phyloP scores from a whole-genome alignment of 2,329 filamentous ascomycete species.

The Juglanconis sp. region DNA sequence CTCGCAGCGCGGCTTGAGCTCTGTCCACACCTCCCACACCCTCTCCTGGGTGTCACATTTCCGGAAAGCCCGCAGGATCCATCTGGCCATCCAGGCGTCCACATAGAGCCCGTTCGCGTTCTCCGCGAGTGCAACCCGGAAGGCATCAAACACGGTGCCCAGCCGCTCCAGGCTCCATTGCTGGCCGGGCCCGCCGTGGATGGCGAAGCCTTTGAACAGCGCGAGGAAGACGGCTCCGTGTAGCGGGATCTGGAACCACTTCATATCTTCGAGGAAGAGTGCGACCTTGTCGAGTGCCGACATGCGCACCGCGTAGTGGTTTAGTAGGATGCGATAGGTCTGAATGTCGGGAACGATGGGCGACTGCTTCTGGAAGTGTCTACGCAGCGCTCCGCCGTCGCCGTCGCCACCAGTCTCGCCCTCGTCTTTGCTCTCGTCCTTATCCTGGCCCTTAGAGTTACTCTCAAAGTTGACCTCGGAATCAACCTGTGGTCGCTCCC shows the following conservation, averaged over 20 bases:
- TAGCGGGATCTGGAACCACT: constrained; percentile 60
- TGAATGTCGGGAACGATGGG: constrained; percentile 70
- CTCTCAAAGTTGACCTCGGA: not conserved
- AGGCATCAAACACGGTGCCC: constrained; percentile 62
- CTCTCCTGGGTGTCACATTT: constrained; percentile 51
- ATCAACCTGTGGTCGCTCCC: not conserved
- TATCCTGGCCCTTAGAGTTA: not conserved
- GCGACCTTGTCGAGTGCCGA: constrained; percentile 72
- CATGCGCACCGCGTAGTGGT: constrained; percentile 64
- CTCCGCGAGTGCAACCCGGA: constrained; percentile 53
- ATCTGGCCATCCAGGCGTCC: constrained; percentile 59
- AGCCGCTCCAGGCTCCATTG: constrained; percentile 73
- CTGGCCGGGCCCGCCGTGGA: constrained; percentile 65
- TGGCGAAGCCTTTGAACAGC: constrained; percentile 77
- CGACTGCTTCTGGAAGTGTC: constrained; percentile 56
- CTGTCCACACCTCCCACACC: constrained; percentile 53
- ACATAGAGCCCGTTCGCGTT: constrained; percentile 47
- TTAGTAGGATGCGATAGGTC: constrained; percentile 77
- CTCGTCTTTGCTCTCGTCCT: not conserved
- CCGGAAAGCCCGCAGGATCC: constrained; percentile 61
- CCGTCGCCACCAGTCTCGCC: not conserved
- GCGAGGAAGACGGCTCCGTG: constrained; percentile 76
- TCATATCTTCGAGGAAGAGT: constrained; percentile 78
- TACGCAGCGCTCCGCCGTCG: constrained; percentile 38
- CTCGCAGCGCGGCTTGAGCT: constrained; percentile 46